phyloP scores from a whole-genome alignment of 1,284 basidiomycete genomes.

The Sutorius eximius region DNA sequence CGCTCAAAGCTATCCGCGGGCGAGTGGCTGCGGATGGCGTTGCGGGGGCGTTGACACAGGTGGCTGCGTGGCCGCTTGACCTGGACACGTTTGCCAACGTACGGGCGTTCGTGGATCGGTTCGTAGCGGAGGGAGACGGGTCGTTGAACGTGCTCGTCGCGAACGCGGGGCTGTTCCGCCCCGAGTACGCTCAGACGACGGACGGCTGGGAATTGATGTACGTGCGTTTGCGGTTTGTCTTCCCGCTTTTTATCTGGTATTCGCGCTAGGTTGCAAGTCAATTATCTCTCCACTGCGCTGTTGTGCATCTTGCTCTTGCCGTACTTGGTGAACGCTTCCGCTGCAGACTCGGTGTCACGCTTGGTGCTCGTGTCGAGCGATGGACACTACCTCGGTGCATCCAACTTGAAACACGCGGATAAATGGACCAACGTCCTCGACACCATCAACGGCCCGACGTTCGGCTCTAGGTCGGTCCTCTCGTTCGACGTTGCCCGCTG shows the following conservation, averaged over 20 bases:
- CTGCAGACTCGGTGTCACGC: conserved; percentile 12
- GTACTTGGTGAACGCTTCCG: conserved; percentile 16
- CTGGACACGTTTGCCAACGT: conserved; percentile 18
- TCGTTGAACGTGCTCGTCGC: conserved; percentile 21
- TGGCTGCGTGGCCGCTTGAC: conserved; percentile 19
- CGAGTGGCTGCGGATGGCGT: background rate
- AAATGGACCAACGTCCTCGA: conserved; percentile 14
- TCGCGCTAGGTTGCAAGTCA: conserved; percentile 26
- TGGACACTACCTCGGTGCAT: conserved; percentile 8
- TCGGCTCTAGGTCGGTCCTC: conserved; percentile 10
- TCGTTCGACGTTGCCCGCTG: background rate
- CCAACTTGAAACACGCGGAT: conserved; percentile 2
- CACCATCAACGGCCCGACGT: conserved; percentile 8
- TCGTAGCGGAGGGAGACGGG: conserved; percentile 10
- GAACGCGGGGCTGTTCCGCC: conserved; percentile 17
- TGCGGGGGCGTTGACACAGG: background rate
- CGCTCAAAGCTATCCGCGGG: conserved; percentile 6
- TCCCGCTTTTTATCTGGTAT: background rate
- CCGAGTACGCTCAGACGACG: conserved; percentile 12
- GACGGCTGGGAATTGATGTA: conserved; percentile 28
- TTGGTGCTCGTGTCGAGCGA: conserved; percentile 25
- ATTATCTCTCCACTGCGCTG: conserved; percentile 27
- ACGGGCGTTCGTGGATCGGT: conserved; percentile 17
- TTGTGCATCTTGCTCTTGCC: conserved; percentile 24
- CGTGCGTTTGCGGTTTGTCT: conserved; percentile 7